These are phyloP conservation scores for Letharia lupina DNA, from an alignment of 495 filamentous ascomycete genomes.

Conservation along the genomic window DNA sequence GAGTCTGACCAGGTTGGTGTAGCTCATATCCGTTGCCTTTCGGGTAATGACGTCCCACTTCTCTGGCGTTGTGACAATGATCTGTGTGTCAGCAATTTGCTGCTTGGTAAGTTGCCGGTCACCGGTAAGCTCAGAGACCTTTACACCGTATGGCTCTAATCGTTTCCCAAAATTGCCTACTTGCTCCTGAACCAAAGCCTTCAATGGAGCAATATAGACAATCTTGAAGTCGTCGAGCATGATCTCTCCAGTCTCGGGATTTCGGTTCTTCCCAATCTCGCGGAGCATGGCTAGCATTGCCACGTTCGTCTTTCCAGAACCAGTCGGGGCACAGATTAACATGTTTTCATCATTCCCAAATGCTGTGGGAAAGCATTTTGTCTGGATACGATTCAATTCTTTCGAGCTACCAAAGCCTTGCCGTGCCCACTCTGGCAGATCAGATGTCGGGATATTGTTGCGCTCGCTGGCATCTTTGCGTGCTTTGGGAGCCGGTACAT, in stretches of 20 bases:
- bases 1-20: constrained; percentile 90
- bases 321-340: constrained; percentile 94
- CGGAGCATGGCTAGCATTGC: constrained; percentile 94
- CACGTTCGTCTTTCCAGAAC: constrained; percentile 97
- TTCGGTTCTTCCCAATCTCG: constrained; percentile 92
- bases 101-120: constrained; percentile 98
- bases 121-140: constrained; percentile 87
- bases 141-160: constrained; percentile 83
- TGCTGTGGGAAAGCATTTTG: constrained; percentile 79
- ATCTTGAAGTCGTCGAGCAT: constrained; percentile 96
- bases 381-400: constrained; percentile 91
- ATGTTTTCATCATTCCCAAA: constrained; percentile 96
- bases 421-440: constrained; percentile 87
- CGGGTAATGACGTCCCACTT: constrained; percentile 99
- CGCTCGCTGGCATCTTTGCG: constrained; percentile 71
- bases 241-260: constrained; percentile 78
- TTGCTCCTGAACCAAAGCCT: constrained; percentile 92
- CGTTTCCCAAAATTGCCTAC: constrained; percentile 94
- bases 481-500: constrained; percentile 84
- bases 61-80: constrained; percentile 97
- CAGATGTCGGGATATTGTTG: constrained; percentile 67
- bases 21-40: constrained; percentile 93
- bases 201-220: constrained; percentile 87
- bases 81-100: constrained; percentile 93
- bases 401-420: constrained; percentile 71